Conservation (phyloP, 805 yeast genomes). For the Blastobotrys mokoenaii region DNA sequence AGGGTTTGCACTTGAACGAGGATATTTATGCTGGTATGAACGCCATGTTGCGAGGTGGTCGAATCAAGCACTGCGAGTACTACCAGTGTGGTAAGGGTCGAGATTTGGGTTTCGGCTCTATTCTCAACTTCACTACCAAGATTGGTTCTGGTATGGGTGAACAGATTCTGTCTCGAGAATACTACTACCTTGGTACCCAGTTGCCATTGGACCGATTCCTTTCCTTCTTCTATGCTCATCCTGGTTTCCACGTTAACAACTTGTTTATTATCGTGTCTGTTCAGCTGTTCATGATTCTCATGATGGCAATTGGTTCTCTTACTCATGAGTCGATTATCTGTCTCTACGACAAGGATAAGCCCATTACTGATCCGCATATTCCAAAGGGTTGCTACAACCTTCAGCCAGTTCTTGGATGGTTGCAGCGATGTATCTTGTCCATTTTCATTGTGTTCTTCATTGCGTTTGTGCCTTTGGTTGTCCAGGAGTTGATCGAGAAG, state of each 20-base stretch:
- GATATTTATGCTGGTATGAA: constrained; percentile 85
- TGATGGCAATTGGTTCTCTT: constrained; percentile 54
- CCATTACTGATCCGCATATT: constrained; percentile 50
- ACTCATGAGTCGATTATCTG: constrained; percentile 56
- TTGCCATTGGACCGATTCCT: constrained; percentile 70
- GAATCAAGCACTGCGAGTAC: constrained; percentile 76
- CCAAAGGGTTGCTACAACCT: constrained; percentile 68
- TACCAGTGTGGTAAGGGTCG: constrained; percentile 83
- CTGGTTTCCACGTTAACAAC: constrained; percentile 78
- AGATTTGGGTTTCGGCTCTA: constrained; percentile 77
- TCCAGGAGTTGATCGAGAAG: constrained; percentile 69
- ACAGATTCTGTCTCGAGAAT: constrained; percentile 75
- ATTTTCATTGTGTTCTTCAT: constrained; percentile 67
- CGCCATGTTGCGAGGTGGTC: constrained; percentile 71
- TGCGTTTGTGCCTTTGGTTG: constrained; percentile 65
- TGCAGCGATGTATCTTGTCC: constrained; percentile 62
- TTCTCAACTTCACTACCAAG: constrained; percentile 71
- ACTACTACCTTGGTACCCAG: constrained; percentile 69
- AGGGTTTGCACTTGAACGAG: constrained; percentile 74
- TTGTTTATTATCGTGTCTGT: constrained; percentile 64
- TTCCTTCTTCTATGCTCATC: constrained; percentile 77
- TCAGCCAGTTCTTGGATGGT: constrained; percentile 65
- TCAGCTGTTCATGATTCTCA: constrained; percentile 49
- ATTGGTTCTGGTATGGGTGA: constrained; percentile 92
- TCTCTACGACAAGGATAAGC: constrained; percentile 47